These are phyloP conservation scores for Polychaeton citri DNA, from an alignment of 2,329 filamentous ascomycete genomes.

Conservation along the genomic window DNA sequence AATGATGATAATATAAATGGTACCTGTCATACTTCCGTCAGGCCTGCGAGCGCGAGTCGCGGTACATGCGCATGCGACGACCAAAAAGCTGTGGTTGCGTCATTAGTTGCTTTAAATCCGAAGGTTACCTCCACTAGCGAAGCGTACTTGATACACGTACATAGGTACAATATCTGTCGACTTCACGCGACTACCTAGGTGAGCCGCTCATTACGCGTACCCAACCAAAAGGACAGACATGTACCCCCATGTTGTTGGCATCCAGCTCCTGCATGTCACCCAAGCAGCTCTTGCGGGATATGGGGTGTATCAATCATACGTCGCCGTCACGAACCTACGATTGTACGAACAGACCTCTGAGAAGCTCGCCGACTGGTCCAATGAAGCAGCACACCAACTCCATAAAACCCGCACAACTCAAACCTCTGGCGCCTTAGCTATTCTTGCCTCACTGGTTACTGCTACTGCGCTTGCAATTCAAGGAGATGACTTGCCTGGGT, in stretches of 20 bases:
- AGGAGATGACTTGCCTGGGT: conserved; percentile 2
- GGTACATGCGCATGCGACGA: too few relatives aligned
- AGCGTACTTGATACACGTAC: too few relatives aligned
- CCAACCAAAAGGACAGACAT: too few relatives aligned
- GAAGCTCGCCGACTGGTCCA: conserved; percentile 33
- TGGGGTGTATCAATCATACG: conserved; percentile 29
- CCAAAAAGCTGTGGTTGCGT: too few relatives aligned
- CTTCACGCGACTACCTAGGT: too few relatives aligned
- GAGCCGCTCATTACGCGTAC: too few relatives aligned
- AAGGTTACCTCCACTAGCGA: too few relatives aligned
- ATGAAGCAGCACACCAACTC: conserved; percentile 28
- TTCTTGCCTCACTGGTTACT: conserved; percentile 19
- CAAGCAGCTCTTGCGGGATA: conserved; percentile 30
- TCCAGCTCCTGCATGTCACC: conserved; percentile 21
- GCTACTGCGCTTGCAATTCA: conserved; percentile 12
- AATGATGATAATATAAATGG: too few relatives aligned
- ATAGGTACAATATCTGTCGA: too few relatives aligned
- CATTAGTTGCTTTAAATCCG: too few relatives aligned
- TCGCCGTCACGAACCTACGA: conserved; percentile 30
- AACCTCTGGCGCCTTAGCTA: conserved; percentile 25
- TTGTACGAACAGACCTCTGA: conserved; percentile 33
- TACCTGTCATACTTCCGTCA: too few relatives aligned
- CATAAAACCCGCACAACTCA: conserved; percentile 33
- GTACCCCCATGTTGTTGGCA: neutral
- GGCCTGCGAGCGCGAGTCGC: too few relatives aligned